These are phyloP conservation scores for Sindora glabra DNA, from an alignment of 306 rosid species.

Conservation along the genomic window DNA sequence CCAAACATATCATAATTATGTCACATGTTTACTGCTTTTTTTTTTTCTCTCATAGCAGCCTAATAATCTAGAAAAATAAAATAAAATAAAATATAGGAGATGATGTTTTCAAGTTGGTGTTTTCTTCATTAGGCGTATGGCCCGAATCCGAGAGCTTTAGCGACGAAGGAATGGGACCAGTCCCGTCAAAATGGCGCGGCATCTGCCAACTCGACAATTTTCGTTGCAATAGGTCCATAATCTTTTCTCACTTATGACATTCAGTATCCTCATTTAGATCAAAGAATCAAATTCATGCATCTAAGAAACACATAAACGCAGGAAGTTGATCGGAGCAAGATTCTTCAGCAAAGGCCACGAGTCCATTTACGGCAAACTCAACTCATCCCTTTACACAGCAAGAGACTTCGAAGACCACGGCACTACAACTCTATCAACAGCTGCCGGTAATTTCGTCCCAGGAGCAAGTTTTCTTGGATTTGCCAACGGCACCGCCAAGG, in stretches of 20 bases:
- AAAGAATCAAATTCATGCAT: neutral
- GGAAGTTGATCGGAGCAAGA: constrained; percentile 51
- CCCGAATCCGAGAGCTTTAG: too few species aligned
- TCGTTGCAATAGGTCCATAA: too few species aligned
- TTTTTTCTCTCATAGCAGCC: neutral
- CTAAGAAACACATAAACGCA: neutral
- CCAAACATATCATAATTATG: too few species aligned
- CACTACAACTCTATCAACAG: constrained; percentile 47
- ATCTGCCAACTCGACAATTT: too few species aligned
- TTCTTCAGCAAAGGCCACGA: constrained; percentile 34
- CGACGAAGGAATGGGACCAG: too few species aligned
- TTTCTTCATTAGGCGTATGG: too few species aligned
- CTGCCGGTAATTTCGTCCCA: constrained; percentile 35
- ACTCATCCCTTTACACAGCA: neutral
- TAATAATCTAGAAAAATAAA: neutral
- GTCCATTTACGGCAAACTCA: neutral
- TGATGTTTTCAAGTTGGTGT: neutral
- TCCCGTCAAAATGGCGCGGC: too few species aligned
- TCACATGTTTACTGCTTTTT: neutral
- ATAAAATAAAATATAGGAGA: neutral
- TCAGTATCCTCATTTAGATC: neutral
- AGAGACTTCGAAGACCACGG: constrained; percentile 49
- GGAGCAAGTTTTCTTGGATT: constrained; percentile 22
- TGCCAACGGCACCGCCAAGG: constrained; percentile 51
- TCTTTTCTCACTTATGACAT: neutral